phyloP scores from a whole-genome alignment of 441 rosid species.

The Gossypium davidsonii region DNA sequence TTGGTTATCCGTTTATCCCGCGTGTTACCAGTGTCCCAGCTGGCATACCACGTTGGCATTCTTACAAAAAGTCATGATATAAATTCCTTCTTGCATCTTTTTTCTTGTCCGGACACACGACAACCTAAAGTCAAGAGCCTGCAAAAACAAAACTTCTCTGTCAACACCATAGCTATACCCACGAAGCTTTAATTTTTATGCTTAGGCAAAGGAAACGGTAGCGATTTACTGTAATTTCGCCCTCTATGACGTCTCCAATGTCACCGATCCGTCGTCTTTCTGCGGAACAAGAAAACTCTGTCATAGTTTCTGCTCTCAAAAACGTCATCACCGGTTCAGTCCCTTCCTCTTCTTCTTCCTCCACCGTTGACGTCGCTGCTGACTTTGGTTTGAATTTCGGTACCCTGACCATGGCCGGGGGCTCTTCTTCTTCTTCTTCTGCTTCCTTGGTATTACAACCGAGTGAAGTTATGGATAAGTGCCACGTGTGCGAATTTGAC shows the following conservation, averaged over 20 bases:
- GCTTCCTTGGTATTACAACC: conserved; percentile 8
- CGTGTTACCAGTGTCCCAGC: neutral
- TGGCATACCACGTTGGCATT: conserved; percentile 3
- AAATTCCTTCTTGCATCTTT: neutral
- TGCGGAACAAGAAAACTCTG: conserved; percentile 47
- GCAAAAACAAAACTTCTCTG: neutral
- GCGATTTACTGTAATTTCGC: neutral
- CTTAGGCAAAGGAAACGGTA: neutral
- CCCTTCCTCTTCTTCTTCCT: neutral
- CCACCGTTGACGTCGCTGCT: conserved; percentile 3
- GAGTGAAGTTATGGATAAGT: conserved; percentile 36
- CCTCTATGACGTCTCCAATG: conserved; percentile 11
- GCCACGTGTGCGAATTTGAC: conserved; percentile 47
- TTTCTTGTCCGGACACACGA: neutral
- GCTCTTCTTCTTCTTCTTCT: neutral
- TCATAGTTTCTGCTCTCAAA: conserved; percentile 53
- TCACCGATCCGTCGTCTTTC: conserved; percentile 23
- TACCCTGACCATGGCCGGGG: neutral
- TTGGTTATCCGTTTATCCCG: neutral
- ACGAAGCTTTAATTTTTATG: neutral
- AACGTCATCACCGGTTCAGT: conserved; percentile 45
- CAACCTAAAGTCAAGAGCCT: neutral
- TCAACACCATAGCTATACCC: neutral
- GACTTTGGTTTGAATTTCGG: conserved; percentile 8
- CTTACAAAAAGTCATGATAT: neutral